phyloP scores from a whole-genome alignment of 2,329 filamentous ascomycete genomes.

The Pseudodiploospora longispora region DNA sequence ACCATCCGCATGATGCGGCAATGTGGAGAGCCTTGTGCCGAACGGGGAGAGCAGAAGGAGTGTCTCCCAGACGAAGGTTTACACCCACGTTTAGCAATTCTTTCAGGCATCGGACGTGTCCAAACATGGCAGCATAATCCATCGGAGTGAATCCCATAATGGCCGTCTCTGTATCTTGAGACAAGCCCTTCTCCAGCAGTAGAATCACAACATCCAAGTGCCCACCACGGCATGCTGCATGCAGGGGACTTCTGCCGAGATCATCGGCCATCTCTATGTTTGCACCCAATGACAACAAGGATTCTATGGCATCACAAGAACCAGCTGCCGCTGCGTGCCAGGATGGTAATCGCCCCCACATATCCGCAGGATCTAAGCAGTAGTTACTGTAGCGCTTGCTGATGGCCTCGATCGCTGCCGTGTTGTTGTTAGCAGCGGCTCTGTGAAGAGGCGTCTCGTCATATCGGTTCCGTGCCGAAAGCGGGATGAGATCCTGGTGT shows the following conservation, averaged over 20 bases:
- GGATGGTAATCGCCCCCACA: slow-evolving; percentile 2
- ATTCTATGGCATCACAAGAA: not conserved
- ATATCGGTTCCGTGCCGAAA: slow-evolving; percentile 1
- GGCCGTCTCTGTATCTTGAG: slow-evolving; percentile 1
- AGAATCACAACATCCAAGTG: slow-evolving; percentile 1
- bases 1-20: slow-evolving; percentile 2
- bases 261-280: slow-evolving; percentile 3
- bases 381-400: not conserved
- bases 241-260: slow-evolving; percentile 4
- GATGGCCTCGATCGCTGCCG: not conserved
- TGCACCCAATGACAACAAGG: not conserved
- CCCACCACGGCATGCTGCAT: slow-evolving; percentile 5
- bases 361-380: not conserved
- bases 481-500: not conserved
- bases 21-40: slow-evolving; percentile 1
- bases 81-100: not conserved
- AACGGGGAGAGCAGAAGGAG: not conserved
- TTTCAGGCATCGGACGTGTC: slow-evolving; percentile 1
- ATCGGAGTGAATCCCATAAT: slow-evolving; percentile 1
- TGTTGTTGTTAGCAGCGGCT: slow-evolving; percentile 2
- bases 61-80: not conserved
- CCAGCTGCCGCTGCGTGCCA: slow-evolving; percentile 6
- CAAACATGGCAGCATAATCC: slow-evolving; percentile 6
- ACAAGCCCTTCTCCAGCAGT: not conserved
- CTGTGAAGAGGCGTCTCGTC: slow-evolving; percentile 7